phyloP scores from a whole-genome alignment of 2,329 filamentous ascomycete genomes.

The Bimuria novae-zelandiae region DNA sequence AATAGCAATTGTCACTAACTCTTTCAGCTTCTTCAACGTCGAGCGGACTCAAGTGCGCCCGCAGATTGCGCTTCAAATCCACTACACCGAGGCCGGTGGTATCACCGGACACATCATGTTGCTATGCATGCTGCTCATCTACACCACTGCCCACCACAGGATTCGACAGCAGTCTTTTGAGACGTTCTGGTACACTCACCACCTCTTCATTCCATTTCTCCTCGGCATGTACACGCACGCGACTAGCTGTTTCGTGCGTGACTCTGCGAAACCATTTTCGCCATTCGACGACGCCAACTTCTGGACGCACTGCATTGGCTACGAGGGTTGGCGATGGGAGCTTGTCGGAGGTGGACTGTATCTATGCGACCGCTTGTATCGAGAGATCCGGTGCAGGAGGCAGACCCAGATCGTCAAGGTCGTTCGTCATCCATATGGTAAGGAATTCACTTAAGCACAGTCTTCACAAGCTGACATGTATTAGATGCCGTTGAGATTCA shows the following conservation, averaged over 20 bases:
- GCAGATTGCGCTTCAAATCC: slow-evolving; percentile 82
- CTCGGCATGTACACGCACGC: slow-evolving; percentile 95
- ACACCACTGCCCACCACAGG: slow-evolving; percentile 89
- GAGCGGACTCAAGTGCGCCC: slow-evolving; percentile 82
- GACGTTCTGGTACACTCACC: slow-evolving; percentile 99
- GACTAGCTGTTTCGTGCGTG: slow-evolving; percentile 93
- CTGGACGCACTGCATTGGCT: slow-evolving; percentile 93
- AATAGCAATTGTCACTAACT: slow-evolving; percentile 17
- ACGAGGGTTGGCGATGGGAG: slow-evolving; percentile 97
- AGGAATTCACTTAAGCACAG: slow-evolving; percentile 35
- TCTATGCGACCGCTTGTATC: slow-evolving; percentile 83
- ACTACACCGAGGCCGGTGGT: slow-evolving; percentile 86
- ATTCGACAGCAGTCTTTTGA: slow-evolving; percentile 98
- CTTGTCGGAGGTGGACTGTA: slow-evolving; percentile 84
- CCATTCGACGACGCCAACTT: slow-evolving; percentile 82
- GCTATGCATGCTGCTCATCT: slow-evolving; percentile 98
- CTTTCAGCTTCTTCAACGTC: slow-evolving; percentile 86
- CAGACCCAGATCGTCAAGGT: slow-evolving; percentile 91
- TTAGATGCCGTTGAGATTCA: slow-evolving; percentile 94
- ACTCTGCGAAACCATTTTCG: slow-evolving; percentile 71
- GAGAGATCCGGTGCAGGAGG: slow-evolving; percentile 82
- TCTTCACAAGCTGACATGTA: slow-evolving; percentile 30
- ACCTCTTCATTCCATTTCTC: slow-evolving; percentile 96
- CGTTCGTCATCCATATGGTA: slow-evolving; percentile 91
- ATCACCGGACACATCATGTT: slow-evolving; percentile 98